phyloP scores from a whole-genome alignment of 495 filamentous ascomycete genomes.

The Penicillium diatomitis region DNA sequence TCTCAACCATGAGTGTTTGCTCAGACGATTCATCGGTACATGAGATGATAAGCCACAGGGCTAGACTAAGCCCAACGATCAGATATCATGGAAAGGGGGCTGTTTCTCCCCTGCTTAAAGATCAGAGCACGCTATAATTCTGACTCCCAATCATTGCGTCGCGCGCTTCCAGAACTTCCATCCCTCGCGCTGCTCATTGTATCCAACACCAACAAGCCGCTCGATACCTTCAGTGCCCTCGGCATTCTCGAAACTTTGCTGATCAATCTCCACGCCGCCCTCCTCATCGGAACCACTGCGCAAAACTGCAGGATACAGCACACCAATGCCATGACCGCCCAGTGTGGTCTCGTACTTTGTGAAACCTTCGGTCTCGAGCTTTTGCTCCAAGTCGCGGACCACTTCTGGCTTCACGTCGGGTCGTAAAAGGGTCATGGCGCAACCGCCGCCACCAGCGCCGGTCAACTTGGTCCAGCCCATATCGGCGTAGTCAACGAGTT shows the following conservation, averaged over 20 bases:
- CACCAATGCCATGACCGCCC: slow-evolving; percentile 84
- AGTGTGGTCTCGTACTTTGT: slow-evolving; percentile 77
- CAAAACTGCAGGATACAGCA: slow-evolving; percentile 82
- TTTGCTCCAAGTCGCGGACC: slow-evolving; percentile 50
- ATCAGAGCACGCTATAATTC: too few relatives aligned
- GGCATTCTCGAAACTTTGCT: slow-evolving; percentile 81
- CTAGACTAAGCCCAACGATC: not conserved
- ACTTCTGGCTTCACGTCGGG: slow-evolving; percentile 46
- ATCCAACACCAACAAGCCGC: slow-evolving; percentile 49
- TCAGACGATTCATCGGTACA: too few relatives aligned
- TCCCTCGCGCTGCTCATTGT: slow-evolving; percentile 61
- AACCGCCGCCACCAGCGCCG: slow-evolving; percentile 89
- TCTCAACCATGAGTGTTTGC: too few relatives aligned
- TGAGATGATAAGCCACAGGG: not conserved
- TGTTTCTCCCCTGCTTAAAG: too few relatives aligned
- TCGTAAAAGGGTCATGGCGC: slow-evolving; percentile 82
- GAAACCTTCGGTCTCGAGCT: slow-evolving; percentile 69
- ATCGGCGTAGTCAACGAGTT: slow-evolving; percentile 80
- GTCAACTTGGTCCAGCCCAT: slow-evolving; percentile 97
- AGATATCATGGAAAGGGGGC: too few relatives aligned
- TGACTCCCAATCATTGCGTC: slow-evolving; percentile 3
- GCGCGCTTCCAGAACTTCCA: slow-evolving; percentile 89
- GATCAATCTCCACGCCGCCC: slow-evolving; percentile 84
- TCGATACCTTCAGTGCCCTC: slow-evolving; percentile 76
- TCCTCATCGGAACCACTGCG: slow-evolving; percentile 63